These are phyloP conservation scores for Suillus cothurnatus DNA, from an alignment of 768 basidiomycete genomes.

Conservation along the genomic window DNA sequence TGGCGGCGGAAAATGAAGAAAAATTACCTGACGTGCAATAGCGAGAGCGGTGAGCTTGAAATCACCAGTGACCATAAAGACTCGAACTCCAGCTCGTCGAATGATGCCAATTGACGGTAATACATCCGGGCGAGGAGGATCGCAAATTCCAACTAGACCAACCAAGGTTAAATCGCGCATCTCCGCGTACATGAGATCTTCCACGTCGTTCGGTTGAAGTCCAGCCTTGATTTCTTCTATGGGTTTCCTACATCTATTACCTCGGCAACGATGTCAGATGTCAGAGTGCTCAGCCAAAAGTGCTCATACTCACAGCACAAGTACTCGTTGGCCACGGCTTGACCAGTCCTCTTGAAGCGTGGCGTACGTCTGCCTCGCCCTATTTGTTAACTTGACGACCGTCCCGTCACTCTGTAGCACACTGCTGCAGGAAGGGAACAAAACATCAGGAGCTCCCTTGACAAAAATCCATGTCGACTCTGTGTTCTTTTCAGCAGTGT, in stretches of 20 bases:
- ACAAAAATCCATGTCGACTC: conserved; percentile 36
- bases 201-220: conserved; percentile 13
- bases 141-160: conserved; percentile 51
- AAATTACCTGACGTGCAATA: conserved; percentile 42
- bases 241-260: conserved; percentile 7
- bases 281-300: not conserved
- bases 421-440: conserved; percentile 36
- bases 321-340: conserved; percentile 46
- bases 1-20: conserved; percentile 9
- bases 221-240: conserved; percentile 11
- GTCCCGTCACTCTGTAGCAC: conserved; percentile 27
- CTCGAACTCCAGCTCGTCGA: conserved; percentile 47
- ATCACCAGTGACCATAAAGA: conserved; percentile 54
- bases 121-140: conserved; percentile 51
- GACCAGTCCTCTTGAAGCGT: conserved; percentile 39
- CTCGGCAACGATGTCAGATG: not conserved
- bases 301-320: conserved; percentile 34
- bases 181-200: conserved; percentile 39
- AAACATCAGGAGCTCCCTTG: conserved; percentile 56
- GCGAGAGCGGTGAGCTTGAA: conserved; percentile 49
- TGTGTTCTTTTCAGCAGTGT: not conserved
- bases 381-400: conserved; percentile 23
- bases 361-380: conserved; percentile 15
- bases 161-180: conserved; percentile 40
- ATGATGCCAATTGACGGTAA: conserved; percentile 45